Conservation (phyloP, 495 filamentous ascomycete species). For the Hypoxylon lienhwacheense region DNA sequence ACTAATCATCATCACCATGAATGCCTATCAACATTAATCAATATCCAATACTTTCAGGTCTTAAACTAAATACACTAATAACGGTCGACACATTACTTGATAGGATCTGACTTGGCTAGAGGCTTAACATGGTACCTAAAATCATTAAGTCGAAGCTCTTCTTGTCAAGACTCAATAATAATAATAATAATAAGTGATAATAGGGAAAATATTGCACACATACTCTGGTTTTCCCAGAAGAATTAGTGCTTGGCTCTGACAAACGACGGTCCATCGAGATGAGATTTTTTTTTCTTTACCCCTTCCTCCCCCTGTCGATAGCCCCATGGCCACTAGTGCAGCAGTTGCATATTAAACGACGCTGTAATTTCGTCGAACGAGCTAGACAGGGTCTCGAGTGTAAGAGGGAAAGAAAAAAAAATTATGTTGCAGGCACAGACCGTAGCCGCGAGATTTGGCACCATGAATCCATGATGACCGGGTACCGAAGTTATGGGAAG, state of each 20-base stretch:
- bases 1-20: too few species aligned
- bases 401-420: slow-evolving; percentile 22
- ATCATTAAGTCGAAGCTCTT: too few species aligned
- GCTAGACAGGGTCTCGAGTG: slow-evolving; percentile 36
- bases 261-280: slow-evolving; percentile 19
- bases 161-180: too few species aligned
- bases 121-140: too few species aligned
- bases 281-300: slow-evolving; percentile 20
- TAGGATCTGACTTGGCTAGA: slow-evolving; percentile 12
- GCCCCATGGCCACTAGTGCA: slow-evolving; percentile 30
- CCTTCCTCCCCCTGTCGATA: slow-evolving; percentile 23
- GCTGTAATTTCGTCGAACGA: slow-evolving; percentile 37
- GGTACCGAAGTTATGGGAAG: slow-evolving; percentile 32
- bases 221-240: slow-evolving; percentile 8
- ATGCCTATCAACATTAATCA: too few species aligned
- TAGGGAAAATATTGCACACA: too few species aligned
- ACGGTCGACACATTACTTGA: background rate
- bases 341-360: slow-evolving; percentile 38
- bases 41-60: too few species aligned
- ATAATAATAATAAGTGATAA: too few species aligned
- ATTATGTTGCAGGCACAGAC: slow-evolving; percentile 29
- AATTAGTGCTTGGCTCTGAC: slow-evolving; percentile 4
- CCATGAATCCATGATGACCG: too few species aligned
- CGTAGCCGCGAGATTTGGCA: slow-evolving; percentile 35
- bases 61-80: too few species aligned